Evolutionary conservation across 805 yeast species (phyloP), one percentile per base, ranked within the genome.

Genomic region (Nakazawaea populi): DNA sequence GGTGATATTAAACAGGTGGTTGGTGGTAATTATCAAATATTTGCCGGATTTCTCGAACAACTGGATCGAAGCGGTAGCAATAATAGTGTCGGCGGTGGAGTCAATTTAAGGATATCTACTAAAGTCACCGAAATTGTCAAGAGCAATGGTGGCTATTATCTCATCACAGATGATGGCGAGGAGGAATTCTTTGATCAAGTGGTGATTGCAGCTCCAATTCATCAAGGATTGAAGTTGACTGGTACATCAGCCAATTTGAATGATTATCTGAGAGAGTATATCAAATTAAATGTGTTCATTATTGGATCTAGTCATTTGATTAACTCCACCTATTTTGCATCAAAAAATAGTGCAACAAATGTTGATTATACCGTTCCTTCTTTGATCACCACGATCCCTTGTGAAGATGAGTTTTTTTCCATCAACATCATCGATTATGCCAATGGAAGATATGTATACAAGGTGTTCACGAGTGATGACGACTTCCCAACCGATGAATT

Each of bases 141-240:
- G 35, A 11, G 39, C 11, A 29, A 41, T 5, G 29, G 35, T 32
- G 11, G 35, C 11, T 32, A 32, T 32, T 8, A 8, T 32, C 11
- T 32, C 11, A 11, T 53, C 9, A 35, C 46, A 4, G 50, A 44
- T 28, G 42, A 48, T 2, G 49, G 51, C 11, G 35, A 24, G 6
- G 8, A 27, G 2, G 45, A 27, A 8, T 6, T 5, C 12, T 42
- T 43, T 54, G 79, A 77, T 52, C 62, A 73, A 28, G 76, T 77
- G 6, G 61, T 77, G 18, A 56, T 77, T 18, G 79, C 80, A 1
- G 62, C 75, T 0, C 81, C 81, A 2, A 56, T 61, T 29, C 55
- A 62, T 36, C 55, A 55, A 24, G 31, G 38, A 11, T 32, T 35
- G 31, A 34, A 32, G n/a, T 34, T 18, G 8, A 35, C 7, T 11